Evolutionary conservation across 345 rosid genomes (phyloP).

Genomic region (Eucalyptus pauciflora): DNA sequence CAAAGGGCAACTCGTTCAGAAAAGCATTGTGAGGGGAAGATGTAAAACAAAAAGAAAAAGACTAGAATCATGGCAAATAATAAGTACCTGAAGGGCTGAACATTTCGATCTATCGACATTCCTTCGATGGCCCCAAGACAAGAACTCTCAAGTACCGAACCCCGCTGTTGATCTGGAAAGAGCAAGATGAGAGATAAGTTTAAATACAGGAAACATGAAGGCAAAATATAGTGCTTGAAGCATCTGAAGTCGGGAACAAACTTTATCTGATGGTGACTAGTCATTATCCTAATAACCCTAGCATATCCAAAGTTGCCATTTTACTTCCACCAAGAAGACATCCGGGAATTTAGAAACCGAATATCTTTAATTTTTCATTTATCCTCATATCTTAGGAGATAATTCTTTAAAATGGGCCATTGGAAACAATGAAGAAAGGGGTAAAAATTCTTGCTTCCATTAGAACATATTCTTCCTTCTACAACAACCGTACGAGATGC

Average conservation of each 20-base stretch:
- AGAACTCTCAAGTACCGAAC: constrained; percentile 31
- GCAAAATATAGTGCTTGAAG: not conserved
- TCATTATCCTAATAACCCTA: not conserved
- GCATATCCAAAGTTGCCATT: not conserved
- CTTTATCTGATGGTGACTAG: not conserved
- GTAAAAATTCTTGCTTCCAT: not conserved
- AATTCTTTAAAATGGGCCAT: not conserved
- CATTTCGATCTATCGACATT: constrained; percentile 24
- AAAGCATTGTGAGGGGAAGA: not conserved
- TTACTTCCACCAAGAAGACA: not conserved
- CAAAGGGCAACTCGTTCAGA: not conserved
- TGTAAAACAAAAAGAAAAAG: not conserved
- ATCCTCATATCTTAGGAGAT: not conserved
- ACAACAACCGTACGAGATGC: not conserved
- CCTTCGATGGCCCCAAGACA: constrained; percentile 16
- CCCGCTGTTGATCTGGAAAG: constrained; percentile 31
- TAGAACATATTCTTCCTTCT: not conserved
- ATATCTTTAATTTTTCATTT: not conserved
- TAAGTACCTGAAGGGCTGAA: constrained; percentile 54
- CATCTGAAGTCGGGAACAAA: not conserved
- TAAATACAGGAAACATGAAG: not conserved
- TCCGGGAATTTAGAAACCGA: not conserved
- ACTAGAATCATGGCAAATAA: not conserved
- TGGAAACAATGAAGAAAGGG: not conserved
- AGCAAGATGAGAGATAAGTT: not conserved